These are phyloP conservation scores for Cladosporium phlei DNA, from an alignment of 2,329 filamentous ascomycete species.

Conservation along the genomic window DNA sequence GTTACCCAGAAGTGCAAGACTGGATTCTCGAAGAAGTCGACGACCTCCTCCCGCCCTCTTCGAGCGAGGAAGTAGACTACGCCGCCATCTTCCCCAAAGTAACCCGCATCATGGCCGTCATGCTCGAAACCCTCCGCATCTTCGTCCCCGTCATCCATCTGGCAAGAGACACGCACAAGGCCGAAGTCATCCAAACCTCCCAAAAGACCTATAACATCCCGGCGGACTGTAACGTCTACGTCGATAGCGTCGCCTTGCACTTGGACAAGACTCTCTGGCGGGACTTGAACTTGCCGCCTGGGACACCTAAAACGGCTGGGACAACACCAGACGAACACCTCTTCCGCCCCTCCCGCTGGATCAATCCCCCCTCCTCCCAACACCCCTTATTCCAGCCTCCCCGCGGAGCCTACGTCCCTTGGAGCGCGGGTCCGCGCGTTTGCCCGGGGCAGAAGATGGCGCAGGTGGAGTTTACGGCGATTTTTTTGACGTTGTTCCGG, in stretches of 20 bases:
- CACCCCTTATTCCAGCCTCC: constrained; percentile 32
- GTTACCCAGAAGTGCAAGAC: constrained; percentile 46
- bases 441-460: constrained; percentile 54
- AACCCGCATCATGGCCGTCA: constrained; percentile 44
- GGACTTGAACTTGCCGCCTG: constrained; percentile 20
- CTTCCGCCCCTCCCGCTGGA: constrained; percentile 41
- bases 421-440: constrained; percentile 46
- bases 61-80: constrained; percentile 37
- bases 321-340: constrained; percentile 25
- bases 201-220: constrained; percentile 30
- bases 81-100: constrained; percentile 40
- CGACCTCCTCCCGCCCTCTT: constrained; percentile 27
- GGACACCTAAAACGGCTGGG: constrained; percentile 7
- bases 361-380: constrained; percentile 24
- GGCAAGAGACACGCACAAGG: constrained; percentile 28
- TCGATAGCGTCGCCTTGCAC: constrained; percentile 34
- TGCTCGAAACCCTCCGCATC: constrained; percentile 47
- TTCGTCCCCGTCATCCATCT: constrained; percentile 39
- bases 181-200: constrained; percentile 30
- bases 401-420: constrained; percentile 44
- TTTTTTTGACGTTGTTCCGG: constrained; percentile 38
- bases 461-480: constrained; percentile 51
- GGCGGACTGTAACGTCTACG: constrained; percentile 32
- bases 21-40: constrained; percentile 51
- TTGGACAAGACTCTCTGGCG: constrained; percentile 21